Conservation (phyloP, 164 flowering plant genomes). For the Vitis labrusca region DNA sequence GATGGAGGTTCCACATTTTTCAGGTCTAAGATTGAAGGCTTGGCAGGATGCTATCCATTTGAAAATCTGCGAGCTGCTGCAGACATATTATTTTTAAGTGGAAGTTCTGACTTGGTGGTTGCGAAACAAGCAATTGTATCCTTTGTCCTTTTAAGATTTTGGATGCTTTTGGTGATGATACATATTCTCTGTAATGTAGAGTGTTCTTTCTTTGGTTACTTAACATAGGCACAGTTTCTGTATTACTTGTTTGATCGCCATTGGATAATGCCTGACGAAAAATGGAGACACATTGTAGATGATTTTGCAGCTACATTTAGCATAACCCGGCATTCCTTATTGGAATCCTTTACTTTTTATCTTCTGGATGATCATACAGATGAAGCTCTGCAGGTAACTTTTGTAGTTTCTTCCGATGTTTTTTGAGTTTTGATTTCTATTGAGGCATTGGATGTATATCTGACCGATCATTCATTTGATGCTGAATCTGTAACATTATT, state of each 20-base stretch:
- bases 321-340: constrained; percentile 65
- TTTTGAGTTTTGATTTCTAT: constrained; percentile 2
- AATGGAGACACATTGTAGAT: constrained; percentile 73
- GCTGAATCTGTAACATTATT: background rate
- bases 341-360: constrained; percentile 83
- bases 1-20: constrained; percentile 40
- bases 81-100: constrained; percentile 77
- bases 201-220: constrained; percentile 30
- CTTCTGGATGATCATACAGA: constrained; percentile 87
- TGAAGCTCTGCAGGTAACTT: constrained; percentile 75
- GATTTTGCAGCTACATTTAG: constrained; percentile 85
- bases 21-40: constrained; percentile 56
- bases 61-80: constrained; percentile 75
- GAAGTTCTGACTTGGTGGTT: constrained; percentile 84
- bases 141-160: constrained; percentile 25
- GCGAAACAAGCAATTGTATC: constrained; percentile 98
- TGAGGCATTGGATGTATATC: background rate
- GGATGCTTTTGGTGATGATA: background rate
- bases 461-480: too few species aligned
- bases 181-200: background rate
- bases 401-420: background rate
- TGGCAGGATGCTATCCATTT: constrained; percentile 78
- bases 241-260: constrained; percentile 91
- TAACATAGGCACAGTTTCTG: constrained; percentile 58
- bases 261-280: constrained; percentile 68